These are phyloP conservation scores for Ophiocytium majus DNA, from an alignment of 352 stramenopile species.

Conservation along the genomic window DNA sequence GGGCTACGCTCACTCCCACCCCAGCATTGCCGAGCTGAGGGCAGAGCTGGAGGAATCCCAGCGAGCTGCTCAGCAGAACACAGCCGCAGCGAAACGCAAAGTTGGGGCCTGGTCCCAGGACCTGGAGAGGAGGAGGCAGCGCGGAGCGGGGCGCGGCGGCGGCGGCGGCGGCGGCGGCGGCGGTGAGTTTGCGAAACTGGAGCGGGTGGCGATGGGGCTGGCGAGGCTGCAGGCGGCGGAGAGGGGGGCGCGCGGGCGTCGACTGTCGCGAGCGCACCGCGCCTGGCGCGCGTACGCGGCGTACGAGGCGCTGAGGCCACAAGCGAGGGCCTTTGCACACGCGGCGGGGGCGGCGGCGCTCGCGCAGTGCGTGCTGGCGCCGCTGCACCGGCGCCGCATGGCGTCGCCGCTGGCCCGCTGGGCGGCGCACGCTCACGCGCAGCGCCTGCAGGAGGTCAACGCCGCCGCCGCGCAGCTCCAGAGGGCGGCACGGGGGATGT, in stretches of 20 bases:
- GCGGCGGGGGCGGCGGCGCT: slow-evolving; percentile 33
- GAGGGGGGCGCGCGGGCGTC: not conserved
- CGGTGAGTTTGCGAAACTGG: no score
- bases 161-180: no score
- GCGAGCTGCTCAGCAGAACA: not conserved
- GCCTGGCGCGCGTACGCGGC: not conserved
- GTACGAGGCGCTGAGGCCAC: not conserved
- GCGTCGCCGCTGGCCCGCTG: slow-evolving; percentile 25
- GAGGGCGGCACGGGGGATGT: slow-evolving; percentile 27
- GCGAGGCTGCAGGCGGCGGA: no score
- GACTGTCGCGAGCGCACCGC: not conserved
- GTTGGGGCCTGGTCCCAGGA: not conserved
- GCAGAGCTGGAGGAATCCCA: not conserved
- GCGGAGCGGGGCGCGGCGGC: no score
- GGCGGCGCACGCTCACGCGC: slow-evolving; percentile 22
- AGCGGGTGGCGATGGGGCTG: no score
- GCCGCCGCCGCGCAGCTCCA: slow-evolving; percentile 44
- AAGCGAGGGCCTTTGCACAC: slow-evolving; percentile 25
- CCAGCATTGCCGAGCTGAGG: not conserved
- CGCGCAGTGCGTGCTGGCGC: slow-evolving; percentile 28
- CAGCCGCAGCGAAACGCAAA: not conserved
- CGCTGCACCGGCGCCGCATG: slow-evolving; percentile 30
- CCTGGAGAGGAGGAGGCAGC: not conserved
- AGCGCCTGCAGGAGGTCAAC: slow-evolving; percentile 49
- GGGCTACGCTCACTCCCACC: not conserved